These are phyloP conservation scores for Lentinula lateritia DNA, from an alignment of 768 basidiomycete genomes.

Conservation along the genomic window DNA sequence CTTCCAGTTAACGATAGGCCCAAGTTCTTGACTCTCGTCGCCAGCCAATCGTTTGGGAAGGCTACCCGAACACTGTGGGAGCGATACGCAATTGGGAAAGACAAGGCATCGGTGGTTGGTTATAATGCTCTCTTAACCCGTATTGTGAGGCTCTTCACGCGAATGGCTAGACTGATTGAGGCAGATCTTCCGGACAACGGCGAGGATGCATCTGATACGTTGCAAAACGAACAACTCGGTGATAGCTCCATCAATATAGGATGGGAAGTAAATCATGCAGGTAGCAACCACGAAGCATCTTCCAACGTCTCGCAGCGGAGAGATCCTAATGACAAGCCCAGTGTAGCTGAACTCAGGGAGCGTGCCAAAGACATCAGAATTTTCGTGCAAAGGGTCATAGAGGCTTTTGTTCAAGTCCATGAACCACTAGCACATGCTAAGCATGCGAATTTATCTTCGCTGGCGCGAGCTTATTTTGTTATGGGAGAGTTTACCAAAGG, in stretches of 20 bases:
- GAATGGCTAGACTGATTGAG: conserved; percentile 19
- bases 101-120: conserved; percentile 35
- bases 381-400: conserved; percentile 4
- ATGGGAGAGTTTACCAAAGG: conserved; percentile 43
- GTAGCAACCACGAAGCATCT: neutral
- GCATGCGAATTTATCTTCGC: conserved; percentile 50
- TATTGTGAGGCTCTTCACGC: conserved; percentile 42
- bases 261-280: neutral
- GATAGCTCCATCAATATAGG: neutral
- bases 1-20: conserved; percentile 43
- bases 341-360: neutral
- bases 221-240: neutral
- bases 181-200: conserved; percentile 7
- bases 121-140: conserved; percentile 40
- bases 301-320: neutral
- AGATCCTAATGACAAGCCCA: neutral
- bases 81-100: conserved; percentile 39
- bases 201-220: neutral
- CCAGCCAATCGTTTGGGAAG: conserved; percentile 39
- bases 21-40: conserved; percentile 41
- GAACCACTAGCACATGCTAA: conserved; percentile 39
- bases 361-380: neutral
- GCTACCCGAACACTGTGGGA: conserved; percentile 55
- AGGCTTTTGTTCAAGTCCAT: conserved; percentile 37
- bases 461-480: conserved; percentile 60